A percentile compares a stretch with the other conserved stretches of the same genome.
Conservation (phyloP, 352 stramenopile genomes). For the Globisporangium sylvaticum region DNA sequence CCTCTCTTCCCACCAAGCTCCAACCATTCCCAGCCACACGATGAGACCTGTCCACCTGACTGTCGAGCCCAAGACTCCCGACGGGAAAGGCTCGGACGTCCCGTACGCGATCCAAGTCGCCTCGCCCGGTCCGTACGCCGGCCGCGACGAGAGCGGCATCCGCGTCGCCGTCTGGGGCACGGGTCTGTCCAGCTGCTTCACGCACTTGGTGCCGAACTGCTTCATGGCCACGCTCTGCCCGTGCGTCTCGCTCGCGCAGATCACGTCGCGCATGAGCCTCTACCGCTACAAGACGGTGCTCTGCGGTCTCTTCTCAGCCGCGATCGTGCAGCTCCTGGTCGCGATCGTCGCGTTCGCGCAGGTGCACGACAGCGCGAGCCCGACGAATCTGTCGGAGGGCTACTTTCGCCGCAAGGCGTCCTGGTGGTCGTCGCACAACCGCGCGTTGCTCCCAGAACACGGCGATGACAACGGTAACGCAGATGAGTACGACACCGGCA, state of each 20-base stretch:
- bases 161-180: slow-evolving; percentile 22
- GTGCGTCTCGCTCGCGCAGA: slow-evolving; percentile 28
- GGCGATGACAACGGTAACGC: not conserved
- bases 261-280: slow-evolving; percentile 12
- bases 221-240: slow-evolving; percentile 26
- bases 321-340: slow-evolving; percentile 7
- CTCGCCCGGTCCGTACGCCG: slow-evolving; percentile 13
- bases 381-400: not conserved
- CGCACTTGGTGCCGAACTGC: slow-evolving; percentile 31
- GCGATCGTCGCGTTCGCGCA: slow-evolving; percentile 11
- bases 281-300: slow-evolving; percentile 16
- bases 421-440: not conserved
- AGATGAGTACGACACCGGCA: not conserved
- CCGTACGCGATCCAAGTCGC: slow-evolving; percentile 19
- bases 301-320: slow-evolving; percentile 5
- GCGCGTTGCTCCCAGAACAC: not conserved
- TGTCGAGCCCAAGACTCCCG: slow-evolving; percentile 11
- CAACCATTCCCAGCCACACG: not conserved
- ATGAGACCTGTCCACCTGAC: not conserved
- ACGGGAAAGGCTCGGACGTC: slow-evolving; percentile 1
- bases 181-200: slow-evolving; percentile 27
- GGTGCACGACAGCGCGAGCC: not conserved
- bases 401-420: not conserved
- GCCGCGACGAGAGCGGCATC: slow-evolving; percentile 20
- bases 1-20: not conserved